A percentile compares a stretch with the other conserved stretches of the same genome.
Conservation (phyloP, 2,329 filamentous ascomycete species). For the Penicillium rolfsii region DNA sequence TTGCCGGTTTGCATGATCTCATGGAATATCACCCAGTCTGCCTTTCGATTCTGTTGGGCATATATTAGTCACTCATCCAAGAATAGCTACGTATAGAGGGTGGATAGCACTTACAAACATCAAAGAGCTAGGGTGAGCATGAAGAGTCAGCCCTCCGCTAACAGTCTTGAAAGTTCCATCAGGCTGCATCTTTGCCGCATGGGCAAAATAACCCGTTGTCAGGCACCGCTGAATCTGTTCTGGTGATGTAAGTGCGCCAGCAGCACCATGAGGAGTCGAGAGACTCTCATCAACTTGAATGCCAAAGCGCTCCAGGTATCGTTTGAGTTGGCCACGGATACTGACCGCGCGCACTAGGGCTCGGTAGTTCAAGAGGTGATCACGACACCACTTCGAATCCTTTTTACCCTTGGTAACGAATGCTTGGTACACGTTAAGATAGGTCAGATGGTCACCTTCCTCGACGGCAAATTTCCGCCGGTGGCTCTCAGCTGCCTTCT, state of each 20-base stretch:
- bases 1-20: constrained; percentile 86
- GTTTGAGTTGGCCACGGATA: constrained; percentile 81
- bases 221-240: constrained; percentile 84
- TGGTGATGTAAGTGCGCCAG: constrained; percentile 53
- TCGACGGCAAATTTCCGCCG: constrained; percentile 84
- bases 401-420: constrained; percentile 84
- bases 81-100: background rate
- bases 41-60: constrained; percentile 71
- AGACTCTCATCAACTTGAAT: constrained; percentile 68
- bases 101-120: constrained; percentile 69
- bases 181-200: constrained; percentile 89
- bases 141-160: constrained; percentile 73
- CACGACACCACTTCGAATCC: constrained; percentile 82
- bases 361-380: constrained; percentile 86
- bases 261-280: constrained; percentile 37
- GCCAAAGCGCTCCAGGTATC: constrained; percentile 84
- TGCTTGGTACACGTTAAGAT: constrained; percentile 89
- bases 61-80: background rate
- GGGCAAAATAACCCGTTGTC: constrained; percentile 87
- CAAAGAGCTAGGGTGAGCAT: constrained; percentile 88
- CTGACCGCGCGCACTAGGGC: constrained; percentile 79
- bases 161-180: constrained; percentile 89
- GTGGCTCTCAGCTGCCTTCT: constrained; percentile 72
- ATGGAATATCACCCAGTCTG: constrained; percentile 94
- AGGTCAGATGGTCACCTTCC: constrained; percentile 90